phyloP scores from a whole-genome alignment of 345 rosid genomes.

The Lumnitzera littorea region DNA sequence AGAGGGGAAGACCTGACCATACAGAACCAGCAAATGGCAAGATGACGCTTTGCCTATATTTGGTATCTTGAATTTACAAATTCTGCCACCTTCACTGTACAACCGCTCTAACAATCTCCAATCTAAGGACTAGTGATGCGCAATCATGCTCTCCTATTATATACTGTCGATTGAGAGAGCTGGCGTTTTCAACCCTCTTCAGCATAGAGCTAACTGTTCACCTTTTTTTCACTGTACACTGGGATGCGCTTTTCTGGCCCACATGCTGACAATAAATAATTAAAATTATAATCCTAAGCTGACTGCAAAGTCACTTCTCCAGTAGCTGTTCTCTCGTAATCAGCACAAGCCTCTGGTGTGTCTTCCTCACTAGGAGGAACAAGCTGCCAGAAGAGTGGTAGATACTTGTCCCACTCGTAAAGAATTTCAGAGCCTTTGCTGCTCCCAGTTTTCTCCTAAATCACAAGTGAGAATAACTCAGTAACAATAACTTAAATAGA shows the following conservation, averaged over 20 bases:
- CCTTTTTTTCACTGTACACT: conserved; percentile 9
- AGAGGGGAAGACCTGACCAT: no score
- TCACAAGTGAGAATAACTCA: conserved; percentile 2
- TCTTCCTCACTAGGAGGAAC: conserved; percentile 99
- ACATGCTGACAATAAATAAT: background rate
- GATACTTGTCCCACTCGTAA: conserved; percentile 71
- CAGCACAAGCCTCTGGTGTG: conserved; percentile 90
- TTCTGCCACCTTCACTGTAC: conserved; percentile 19
- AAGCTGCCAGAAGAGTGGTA: conserved; percentile 87
- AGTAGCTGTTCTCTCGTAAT: conserved; percentile 52
- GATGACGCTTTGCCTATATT: background rate
- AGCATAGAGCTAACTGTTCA: conserved; percentile 1
- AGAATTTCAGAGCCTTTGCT: conserved; percentile 66
- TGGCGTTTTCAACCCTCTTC: background rate
- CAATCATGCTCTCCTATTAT: background rate
- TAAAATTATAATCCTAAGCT: conserved; percentile 28
- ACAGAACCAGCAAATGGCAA: no score
- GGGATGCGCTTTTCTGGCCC: background rate
- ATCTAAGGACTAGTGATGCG: conserved; percentile 4
- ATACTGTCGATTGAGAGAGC: background rate
- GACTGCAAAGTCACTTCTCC: conserved; percentile 75
- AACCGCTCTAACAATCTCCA: conserved; percentile 9
- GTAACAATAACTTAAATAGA: no score
- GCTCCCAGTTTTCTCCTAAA: conserved; percentile 93
- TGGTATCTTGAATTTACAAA: conserved; percentile 22